phyloP scores from a whole-genome alignment of 306 rosid genomes.

The Erythrophleum fordii region DNA sequence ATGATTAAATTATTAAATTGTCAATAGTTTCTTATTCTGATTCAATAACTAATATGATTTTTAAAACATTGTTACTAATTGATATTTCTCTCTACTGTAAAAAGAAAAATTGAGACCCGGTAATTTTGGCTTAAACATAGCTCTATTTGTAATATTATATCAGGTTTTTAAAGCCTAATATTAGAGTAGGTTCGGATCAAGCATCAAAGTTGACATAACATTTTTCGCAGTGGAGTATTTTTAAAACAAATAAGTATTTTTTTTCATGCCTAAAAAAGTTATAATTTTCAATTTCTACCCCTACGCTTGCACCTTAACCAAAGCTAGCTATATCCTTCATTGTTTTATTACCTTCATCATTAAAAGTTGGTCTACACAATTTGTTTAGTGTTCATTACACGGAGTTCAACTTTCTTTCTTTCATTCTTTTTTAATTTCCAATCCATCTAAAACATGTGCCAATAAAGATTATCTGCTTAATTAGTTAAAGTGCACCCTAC shows the following conservation, averaged over 20 bases:
- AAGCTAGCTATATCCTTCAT: background rate
- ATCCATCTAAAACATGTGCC: conserved; percentile 20
- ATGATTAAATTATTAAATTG: no score
- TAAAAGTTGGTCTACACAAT: background rate
- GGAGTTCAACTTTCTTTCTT: background rate
- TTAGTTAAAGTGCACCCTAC: background rate
- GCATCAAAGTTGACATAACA: conserved; percentile 1
- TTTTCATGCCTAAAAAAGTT: background rate
- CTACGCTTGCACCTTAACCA: background rate
- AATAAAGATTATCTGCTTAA: background rate
- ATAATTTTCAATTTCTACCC: background rate
- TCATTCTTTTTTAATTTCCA: background rate
- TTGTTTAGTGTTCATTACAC: background rate
- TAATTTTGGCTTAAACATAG: conserved; percentile 13
- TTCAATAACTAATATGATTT: no score
- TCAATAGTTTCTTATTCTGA: no score
- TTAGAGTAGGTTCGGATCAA: conserved; percentile 15
- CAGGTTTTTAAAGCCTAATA: no score
- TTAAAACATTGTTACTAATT: no score
- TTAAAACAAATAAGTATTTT: background rate
- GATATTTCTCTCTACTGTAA: background rate
- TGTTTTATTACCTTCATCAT: background rate
- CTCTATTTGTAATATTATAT: background rate
- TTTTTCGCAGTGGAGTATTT: background rate
- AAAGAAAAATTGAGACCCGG: background rate